Base-by-base conservation (phyloP, 129 eudicot species). In the Helianthus tuberosus region DNA sequence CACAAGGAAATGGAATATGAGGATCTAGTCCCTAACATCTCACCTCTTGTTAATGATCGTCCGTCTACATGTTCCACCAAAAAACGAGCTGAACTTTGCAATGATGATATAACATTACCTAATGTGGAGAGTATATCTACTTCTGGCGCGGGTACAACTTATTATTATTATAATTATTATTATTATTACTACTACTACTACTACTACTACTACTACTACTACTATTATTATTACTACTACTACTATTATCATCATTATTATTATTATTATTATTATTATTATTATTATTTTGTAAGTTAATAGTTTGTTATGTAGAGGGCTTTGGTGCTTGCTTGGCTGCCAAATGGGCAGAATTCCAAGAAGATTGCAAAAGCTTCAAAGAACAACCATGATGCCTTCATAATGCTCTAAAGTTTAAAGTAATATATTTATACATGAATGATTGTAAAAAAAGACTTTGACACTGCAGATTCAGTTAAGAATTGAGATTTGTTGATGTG, bases 271-370 rank as follows among this genome's bases (percentile, higher is more conserved):
- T n/a, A n/a, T n/a, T 27, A 27, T 27, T 27, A n/a, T n/a, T 43
- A 15, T 55, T 58, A 6, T 46, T 65, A 50, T 65, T 79, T 16
- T 16, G 49, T 2, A 53, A 7, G 35, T 48, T 35, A 61, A 61
- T 60, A 13, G 66, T 29, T 61, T 5, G 66, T 61, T 81, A 17
- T 46, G 57, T 74, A 10, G 68, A 75, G 71, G 74, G 68, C 57
- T 82, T 71, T 64, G 61, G 68, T 68, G 68, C 79, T 77, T 57
- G 72, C 68, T 62, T 64, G 69, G 69, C 14, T 64, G 50, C 50
- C 7, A 62, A 81, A 86, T 75, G 91, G 93, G 12, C 81, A 78
- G 66, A 83, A 79, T 55, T 53, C 74, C 58, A 82, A 83, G 76
- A 80, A 81, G 76, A 77, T 61, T 71, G 67, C 47, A 44, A 68